These are phyloP conservation scores for Digitaria exilis DNA, from an alignment of 202 grass and related monocot genomes.

Conservation along the genomic window DNA sequence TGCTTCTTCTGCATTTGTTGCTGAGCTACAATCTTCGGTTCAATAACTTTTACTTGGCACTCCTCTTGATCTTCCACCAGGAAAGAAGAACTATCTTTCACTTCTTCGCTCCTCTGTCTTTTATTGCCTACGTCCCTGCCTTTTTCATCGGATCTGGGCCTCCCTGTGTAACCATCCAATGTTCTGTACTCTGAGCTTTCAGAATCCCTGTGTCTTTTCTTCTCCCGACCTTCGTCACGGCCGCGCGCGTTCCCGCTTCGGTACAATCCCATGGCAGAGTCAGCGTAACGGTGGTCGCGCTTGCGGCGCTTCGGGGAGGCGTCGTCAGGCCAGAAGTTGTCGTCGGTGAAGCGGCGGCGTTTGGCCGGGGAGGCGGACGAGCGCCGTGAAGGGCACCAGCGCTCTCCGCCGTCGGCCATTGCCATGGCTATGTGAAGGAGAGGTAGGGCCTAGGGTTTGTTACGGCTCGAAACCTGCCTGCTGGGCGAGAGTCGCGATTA, in stretches of 20 bases:
- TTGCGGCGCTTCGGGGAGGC: background rate
- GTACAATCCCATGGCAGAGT: slow-evolving; percentile 18
- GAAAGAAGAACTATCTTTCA: background rate
- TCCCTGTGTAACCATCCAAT: background rate
- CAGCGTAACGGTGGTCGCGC: background rate
- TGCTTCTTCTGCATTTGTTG: background rate
- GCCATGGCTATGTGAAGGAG: background rate
- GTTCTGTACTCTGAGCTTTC: background rate
- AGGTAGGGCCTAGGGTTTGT: background rate
- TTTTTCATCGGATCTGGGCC: background rate
- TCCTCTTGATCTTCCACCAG: background rate
- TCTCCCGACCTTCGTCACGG: slow-evolving; percentile 47
- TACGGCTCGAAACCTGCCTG: no score
- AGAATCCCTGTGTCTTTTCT: slow-evolving; percentile 40
- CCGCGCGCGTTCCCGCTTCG: slow-evolving; percentile 16
- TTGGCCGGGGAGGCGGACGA: background rate
- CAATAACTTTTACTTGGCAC: background rate
- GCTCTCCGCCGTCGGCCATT: background rate
- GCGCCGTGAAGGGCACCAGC: background rate
- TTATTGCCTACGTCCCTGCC: background rate
- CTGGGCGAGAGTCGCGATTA: no score
- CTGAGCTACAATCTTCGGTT: background rate
- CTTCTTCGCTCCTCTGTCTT: background rate
- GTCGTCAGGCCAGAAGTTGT: background rate
- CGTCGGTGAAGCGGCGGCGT: background rate